phyloP scores from a whole-genome alignment of 2,329 filamentous ascomycete genomes.

The Alternaria consortialis region DNA sequence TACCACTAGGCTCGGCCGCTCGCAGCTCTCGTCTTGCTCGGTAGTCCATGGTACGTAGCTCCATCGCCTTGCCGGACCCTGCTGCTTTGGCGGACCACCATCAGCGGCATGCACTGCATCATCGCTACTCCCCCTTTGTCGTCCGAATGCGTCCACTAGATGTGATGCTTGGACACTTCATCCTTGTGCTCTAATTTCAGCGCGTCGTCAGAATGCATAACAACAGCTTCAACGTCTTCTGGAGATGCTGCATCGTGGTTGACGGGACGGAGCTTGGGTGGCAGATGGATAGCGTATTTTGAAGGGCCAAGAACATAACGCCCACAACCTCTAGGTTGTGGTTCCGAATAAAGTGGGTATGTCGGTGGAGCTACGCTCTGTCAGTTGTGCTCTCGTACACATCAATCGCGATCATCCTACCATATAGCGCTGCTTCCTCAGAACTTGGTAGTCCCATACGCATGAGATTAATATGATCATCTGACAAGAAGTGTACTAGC shows the following conservation, averaged over 20 bases:
- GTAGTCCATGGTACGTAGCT: slow-evolving; percentile 42
- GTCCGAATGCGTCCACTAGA: slow-evolving; percentile 18
- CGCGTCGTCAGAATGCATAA: slow-evolving; percentile 30
- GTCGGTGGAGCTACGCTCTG: slow-evolving; percentile 21
- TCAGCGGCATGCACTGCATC: slow-evolving; percentile 5
- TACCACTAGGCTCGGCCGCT: slow-evolving; percentile 8
- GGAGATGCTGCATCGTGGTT: not conserved
- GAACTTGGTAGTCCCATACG: slow-evolving; percentile 22
- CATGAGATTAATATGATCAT: slow-evolving; percentile 32
- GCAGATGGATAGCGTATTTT: slow-evolving; percentile 26
- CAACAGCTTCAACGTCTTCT: slow-evolving; percentile 18
- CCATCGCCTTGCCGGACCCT: slow-evolving; percentile 31
- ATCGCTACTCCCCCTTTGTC: slow-evolving; percentile 11
- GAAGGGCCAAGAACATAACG: slow-evolving; percentile 28
- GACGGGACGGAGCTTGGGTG: slow-evolving; percentile 24
- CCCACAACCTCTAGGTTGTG: slow-evolving; percentile 17
- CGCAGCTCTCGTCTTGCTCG: slow-evolving; percentile 37
- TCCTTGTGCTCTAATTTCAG: slow-evolving; percentile 21
- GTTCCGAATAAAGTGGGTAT: slow-evolving; percentile 40
- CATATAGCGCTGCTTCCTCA: slow-evolving; percentile 7
- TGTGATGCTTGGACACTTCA: slow-evolving; percentile 5
- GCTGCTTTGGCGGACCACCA: slow-evolving; percentile 5
- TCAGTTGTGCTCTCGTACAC: not conserved
- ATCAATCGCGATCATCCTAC: slow-evolving; percentile 10
- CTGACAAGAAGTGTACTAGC: slow-evolving; percentile 34